Evolutionary conservation across 2,329 filamentous ascomycete genomes (phyloP), one percentile per base, ranked within the genome.

Genomic region (Lachnellula subtilissima): DNA sequence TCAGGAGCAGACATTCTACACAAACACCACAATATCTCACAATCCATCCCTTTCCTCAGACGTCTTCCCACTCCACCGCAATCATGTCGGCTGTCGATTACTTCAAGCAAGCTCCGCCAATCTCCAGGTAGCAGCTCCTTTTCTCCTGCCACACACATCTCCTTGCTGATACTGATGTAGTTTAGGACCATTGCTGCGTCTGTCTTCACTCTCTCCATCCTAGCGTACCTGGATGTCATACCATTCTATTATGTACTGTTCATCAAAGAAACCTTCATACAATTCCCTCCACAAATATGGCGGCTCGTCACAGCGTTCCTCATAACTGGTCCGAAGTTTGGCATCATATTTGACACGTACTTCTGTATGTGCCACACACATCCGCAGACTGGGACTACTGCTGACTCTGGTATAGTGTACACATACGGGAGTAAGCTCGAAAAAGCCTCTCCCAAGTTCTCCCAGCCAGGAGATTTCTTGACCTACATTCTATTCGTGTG

Each of bases 341-440:
- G 73, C 43, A 80, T 89, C 59, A 66, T 89, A 51, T 76, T 88
- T 69, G 86, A 89, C 70, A 82, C 87, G 49, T 88, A 87, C 73
- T 85, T 88, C 69, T 71, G 81, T 85, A 76, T 66, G 80, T 52
- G 17, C 22, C 36, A 28, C 39, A 23, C 9, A 36, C 42, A 23
- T 32, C n/a, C n/a, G 25, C n/a, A 19, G 5, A 37, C 12, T n/a
- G 15, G 6, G 36, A 14, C 32, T 35, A 48, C 28, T 14, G 40
- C 57, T 64, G 59, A 65, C 55, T 54, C 54, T 48, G 49, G 55
- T 62, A 59, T 66, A 84, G 81, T 88, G 61, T 89, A 82, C 72
- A 84, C 78, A 64, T 88, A 88, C 74, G 79, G 80, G 64, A 85
- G 80, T 66, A 76, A 77, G 57, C 75, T 88, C 52, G 86, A 89